phyloP scores from a whole-genome alignment of 352 stramenopile species.

The Globisporangium solare region DNA sequence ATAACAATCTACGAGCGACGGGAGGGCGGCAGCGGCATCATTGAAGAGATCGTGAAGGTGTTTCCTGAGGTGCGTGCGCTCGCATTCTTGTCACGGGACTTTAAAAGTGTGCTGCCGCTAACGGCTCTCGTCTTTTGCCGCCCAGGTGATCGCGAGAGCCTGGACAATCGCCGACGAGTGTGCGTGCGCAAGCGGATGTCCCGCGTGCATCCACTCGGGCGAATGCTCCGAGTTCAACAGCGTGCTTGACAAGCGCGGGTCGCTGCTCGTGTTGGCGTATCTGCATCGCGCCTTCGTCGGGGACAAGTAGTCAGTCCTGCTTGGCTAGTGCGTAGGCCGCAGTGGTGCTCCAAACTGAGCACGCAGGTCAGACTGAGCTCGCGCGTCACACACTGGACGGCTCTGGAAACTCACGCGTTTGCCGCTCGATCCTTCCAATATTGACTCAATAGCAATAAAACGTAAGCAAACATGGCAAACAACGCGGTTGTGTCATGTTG shows the following conservation, averaged over 20 bases:
- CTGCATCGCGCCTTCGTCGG: conserved; percentile 20
- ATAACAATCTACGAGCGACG: conserved; percentile 87
- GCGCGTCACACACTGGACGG: no score
- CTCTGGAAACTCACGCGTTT: no score
- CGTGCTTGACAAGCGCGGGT: conserved; percentile 82
- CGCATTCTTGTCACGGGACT: neutral
- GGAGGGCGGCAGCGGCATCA: conserved; percentile 84
- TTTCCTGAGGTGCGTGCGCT: conserved; percentile 41
- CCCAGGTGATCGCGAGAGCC: conserved; percentile 44
- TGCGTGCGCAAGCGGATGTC: conserved; percentile 73
- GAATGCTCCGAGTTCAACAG: conserved; percentile 88
- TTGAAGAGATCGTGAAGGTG: conserved; percentile 65
- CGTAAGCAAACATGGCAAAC: no score
- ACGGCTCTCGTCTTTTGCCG: neutral
- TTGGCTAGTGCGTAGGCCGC: no score
- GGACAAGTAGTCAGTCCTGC: neutral
- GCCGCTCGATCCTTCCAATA: no score
- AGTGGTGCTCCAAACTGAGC: no score
- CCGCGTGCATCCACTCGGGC: conserved; percentile 82
- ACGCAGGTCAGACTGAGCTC: no score
- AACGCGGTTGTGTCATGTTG: no score
- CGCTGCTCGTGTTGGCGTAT: conserved; percentile 62
- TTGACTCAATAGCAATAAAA: no score
- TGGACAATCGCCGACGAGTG: conserved; percentile 77
- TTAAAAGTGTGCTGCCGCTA: neutral